Base-by-base conservation (phyloP, 169 alveolate genomes). In the Plasmodium falciparum region DNA sequence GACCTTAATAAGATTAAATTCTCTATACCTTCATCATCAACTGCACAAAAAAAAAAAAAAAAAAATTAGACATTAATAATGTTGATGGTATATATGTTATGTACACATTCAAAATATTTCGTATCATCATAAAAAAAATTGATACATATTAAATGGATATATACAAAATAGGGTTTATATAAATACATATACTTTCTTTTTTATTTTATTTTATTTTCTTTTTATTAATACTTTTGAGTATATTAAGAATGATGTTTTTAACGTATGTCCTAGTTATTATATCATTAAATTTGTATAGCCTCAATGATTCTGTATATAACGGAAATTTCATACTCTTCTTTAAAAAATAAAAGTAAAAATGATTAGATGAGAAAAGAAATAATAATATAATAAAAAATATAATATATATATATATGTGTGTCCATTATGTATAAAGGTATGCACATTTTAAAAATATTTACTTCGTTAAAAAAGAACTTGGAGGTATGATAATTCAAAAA, bases 271-370 rank as follows among this genome's bases (percentile, higher is more conserved):
- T 6, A 9, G 89, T 76, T 22, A 76, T 76, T 66, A 76, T 76
- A 54, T 76, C 89, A 24, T 76, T 76, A 20, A 76, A 76, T 43
- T 76, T 76, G 69, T 76, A 76, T 72, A 76, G 13, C 62, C 89
- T 45, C 43, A 76, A 26, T 20, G 89, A 63, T 12, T 76, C 89
- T 11, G 89, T 76, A 49, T 76, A 76, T 20, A 76, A 62, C 22
- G 89, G 89, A 22, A 76, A 76, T n/a, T 76, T 76, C 75, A 63
- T 76, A 62, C 75, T 76, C 75, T 76, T 76, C 89, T 76, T 65
- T 43, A 69, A 45, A 58, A 56, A 65, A 62, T 17, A 59, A 45
- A 15, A 29, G 63, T 17, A 76, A 47, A 69, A 47, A 69, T n/a
- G 43, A 49, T 20, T 7, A 69, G 49, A 54, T 8, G 3, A 58